phyloP scores from a whole-genome alignment of 257 asterid species.

The Rubia yunnanensis region DNA sequence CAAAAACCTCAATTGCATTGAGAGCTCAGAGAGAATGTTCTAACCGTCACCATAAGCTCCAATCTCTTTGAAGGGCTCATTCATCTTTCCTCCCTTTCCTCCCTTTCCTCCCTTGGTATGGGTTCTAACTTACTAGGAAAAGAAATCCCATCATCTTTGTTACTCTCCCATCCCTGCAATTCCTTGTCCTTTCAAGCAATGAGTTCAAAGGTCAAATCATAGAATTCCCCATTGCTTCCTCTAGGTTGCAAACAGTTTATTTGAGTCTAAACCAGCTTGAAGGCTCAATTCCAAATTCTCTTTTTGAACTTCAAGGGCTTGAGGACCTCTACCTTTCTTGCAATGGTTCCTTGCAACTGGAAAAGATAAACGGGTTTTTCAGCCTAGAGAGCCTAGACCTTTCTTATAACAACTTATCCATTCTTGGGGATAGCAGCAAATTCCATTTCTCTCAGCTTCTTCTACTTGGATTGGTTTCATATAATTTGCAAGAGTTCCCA shows the following conservation, averaged over 20 bases:
- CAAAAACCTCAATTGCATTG: background rate
- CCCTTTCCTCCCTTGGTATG: background rate
- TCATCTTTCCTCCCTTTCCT: background rate
- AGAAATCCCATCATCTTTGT: slow-evolving; percentile 17
- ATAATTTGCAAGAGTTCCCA: slow-evolving; percentile 23
- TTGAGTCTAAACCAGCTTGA: too few relatives aligned
- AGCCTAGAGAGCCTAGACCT: slow-evolving; percentile 19
- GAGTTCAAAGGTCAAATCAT: slow-evolving; percentile 10
- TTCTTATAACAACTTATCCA: slow-evolving; percentile 24
- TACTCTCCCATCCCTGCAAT: slow-evolving; percentile 4
- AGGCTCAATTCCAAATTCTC: slow-evolving; percentile 11
- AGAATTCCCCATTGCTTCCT: slow-evolving; percentile 10
- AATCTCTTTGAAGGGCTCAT: slow-evolving; percentile 9
- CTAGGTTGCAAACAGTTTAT: too few relatives aligned
- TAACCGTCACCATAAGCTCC: slow-evolving; percentile 13
- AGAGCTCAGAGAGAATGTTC: slow-evolving; percentile 16
- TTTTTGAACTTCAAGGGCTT: slow-evolving; percentile 16
- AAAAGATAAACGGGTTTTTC: slow-evolving; percentile 6
- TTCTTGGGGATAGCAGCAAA: background rate
- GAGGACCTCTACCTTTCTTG: slow-evolving; percentile 13
- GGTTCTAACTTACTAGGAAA: background rate
- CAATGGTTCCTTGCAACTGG: slow-evolving; percentile 20
- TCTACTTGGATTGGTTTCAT: slow-evolving; percentile 18
- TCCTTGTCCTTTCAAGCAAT: slow-evolving; percentile 10
- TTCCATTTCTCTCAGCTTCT: slow-evolving; percentile 5